Conservation (phyloP, 495 filamentous ascomycete species). For the Halenospora varia region DNA sequence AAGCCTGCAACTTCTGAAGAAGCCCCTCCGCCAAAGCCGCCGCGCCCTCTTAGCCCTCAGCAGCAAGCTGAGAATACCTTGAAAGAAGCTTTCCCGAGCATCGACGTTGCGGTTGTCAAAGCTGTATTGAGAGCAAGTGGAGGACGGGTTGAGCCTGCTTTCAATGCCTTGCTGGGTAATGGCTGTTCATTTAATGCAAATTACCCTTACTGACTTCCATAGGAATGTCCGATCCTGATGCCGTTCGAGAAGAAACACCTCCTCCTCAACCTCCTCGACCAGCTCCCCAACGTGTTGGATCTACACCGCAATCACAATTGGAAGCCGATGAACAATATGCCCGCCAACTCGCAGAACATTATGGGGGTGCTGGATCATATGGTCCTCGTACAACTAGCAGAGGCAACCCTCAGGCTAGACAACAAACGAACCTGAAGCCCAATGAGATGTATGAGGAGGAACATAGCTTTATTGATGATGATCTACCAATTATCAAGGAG, state of each 20-base stretch:
- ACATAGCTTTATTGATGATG: conserved; percentile 92
- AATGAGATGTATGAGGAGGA: conserved; percentile 59
- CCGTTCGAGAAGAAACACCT: conserved; percentile 55
- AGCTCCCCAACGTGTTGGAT: conserved; percentile 33
- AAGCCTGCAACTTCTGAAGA: conserved; percentile 39
- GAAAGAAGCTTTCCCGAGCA: conserved; percentile 86
- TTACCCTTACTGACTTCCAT: conserved; percentile 16
- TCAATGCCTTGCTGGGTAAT: conserved; percentile 87
- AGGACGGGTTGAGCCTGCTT: conserved; percentile 87
- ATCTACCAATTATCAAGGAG: conserved; percentile 88
- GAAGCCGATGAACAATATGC: conserved; percentile 93
- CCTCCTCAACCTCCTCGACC: conserved; percentile 73
- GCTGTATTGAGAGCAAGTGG: conserved; percentile 84
- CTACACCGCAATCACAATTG: conserved; percentile 69
- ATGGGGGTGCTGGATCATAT: conserved; percentile 57
- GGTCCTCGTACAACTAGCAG: conserved; percentile 45
- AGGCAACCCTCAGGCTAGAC: conserved; percentile 34
- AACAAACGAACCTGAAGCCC: conserved; percentile 43
- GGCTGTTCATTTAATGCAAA: not conserved
- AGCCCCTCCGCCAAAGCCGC: conserved; percentile 76
- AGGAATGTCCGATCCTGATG: conserved; percentile 94
- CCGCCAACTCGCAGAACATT: conserved; percentile 88
- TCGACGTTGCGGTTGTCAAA: conserved; percentile 79
- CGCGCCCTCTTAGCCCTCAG: conserved; percentile 74
- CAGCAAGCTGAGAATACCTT: conserved; percentile 85